phyloP scores from a whole-genome alignment of 1,139 yeast species.

The Arxiozyma bovina region DNA sequence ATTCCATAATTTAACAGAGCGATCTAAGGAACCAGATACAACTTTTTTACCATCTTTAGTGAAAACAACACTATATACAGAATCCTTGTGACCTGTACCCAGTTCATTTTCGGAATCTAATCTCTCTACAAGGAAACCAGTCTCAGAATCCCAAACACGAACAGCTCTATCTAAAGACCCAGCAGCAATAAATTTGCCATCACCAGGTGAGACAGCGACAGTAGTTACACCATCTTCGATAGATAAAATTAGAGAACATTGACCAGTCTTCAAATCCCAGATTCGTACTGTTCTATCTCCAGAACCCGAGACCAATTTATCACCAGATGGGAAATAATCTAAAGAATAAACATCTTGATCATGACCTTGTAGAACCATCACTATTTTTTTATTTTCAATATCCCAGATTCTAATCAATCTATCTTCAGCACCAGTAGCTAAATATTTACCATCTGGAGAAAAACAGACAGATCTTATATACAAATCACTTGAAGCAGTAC shows the following conservation, averaged over 20 bases:
- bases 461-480: conserved; percentile 93
- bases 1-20: conserved; percentile 95
- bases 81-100: conserved; percentile 92
- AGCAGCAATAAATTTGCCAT: conserved; percentile 89
- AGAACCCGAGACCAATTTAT: conserved; percentile 88
- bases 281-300: conserved; percentile 95
- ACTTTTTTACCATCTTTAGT: conserved; percentile 88
- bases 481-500: conserved; percentile 47
- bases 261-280: conserved; percentile 92
- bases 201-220: conserved; percentile 85
- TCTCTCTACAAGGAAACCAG: conserved; percentile 88
- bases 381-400: conserved; percentile 74
- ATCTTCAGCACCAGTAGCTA: conserved; percentile 98
- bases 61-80: conserved; percentile 91
- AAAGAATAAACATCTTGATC: conserved; percentile 96
- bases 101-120: conserved; percentile 80
- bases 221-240: conserved; percentile 98
- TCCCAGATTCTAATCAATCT: conserved; percentile 96
- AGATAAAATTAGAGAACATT: conserved; percentile 78
- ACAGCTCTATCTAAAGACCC: conserved; percentile 94
- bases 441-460: conserved; percentile 90
- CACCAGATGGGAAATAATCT: conserved; percentile 93
- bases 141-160: conserved; percentile 93
- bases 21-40: conserved; percentile 89
- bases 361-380: conserved; percentile 85